Evolutionary conservation across 306 rosid species (phyloP).

Genomic region (Pterocarpus macrocarpus): DNA sequence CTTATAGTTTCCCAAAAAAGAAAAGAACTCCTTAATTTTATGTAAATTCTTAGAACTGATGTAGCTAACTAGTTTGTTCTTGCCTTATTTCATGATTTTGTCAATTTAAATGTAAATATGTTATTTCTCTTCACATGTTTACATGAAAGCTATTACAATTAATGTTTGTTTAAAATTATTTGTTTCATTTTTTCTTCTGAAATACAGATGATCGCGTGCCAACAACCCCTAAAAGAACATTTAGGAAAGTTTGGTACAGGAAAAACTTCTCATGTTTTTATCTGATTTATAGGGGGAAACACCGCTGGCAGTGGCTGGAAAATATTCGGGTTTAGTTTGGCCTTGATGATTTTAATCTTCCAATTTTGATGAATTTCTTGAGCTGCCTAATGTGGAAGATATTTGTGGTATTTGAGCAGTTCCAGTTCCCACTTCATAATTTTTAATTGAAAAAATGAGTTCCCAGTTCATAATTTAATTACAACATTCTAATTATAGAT

Average conservation of each 20-base stretch:
- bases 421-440: too few relatives aligned
- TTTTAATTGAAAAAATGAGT: too few relatives aligned
- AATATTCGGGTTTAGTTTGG: neutral
- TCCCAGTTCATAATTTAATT: too few relatives aligned
- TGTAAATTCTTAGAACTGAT: conserved; percentile 10
- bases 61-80: conserved; percentile 14
- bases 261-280: too few relatives aligned
- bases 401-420: too few relatives aligned
- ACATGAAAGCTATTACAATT: neutral
- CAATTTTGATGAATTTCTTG: neutral
- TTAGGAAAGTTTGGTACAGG: neutral
- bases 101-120: neutral
- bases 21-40: neutral
- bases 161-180: neutral
- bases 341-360: neutral
- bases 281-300: neutral
- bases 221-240: neutral
- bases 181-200: neutral
- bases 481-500: too few relatives aligned
- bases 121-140: neutral
- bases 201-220: neutral
- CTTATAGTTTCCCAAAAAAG: neutral
- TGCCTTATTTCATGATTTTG: neutral
- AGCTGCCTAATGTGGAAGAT: neutral
- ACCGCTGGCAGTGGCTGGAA: neutral